Evolutionary conservation across 768 basidiomycete genomes (phyloP), one percentile per base, ranked within the genome.

Genomic region (Lentinula sp.): DNA sequence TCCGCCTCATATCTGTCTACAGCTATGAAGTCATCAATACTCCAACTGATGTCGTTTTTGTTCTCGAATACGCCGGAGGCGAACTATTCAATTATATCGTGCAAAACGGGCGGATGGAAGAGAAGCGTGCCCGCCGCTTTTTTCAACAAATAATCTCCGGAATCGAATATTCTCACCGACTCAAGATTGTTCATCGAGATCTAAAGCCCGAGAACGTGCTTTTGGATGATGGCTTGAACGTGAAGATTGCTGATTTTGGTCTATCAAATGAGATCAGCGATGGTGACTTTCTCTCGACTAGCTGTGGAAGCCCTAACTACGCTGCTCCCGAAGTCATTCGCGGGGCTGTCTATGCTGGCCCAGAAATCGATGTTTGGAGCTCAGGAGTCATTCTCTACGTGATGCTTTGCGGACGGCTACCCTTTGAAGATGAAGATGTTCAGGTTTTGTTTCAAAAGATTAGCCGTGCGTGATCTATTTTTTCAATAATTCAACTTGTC

Each of bases 181-280:
- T 96, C 71, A 95, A 95, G 77, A 98, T 99, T 71, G 96, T 98
- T 0, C 97, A 98, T 76, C 88, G 97, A 42, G 97, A 99, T 74
- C 80, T 99, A 52, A 99, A 99, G 73, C 97, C 97, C 0, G 97
- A 99, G 73, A 98, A 98, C 68, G 86, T 95, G 12, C 82, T 94
- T 15, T 81, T 93, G 6, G 91, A 93, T 73, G 88, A 90, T 57
- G 85, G 88, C 69, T 80, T 89, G 62, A 92, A 91, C 68, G 87
- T 98, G 75, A 99, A 99, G 76, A 98, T 99, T 64, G 95, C 94
- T n/a, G 97, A 99, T 78, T 99, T 98, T 71, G 97, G 97, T 2
- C 79, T 99, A 57, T 92, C 92, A 2, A 98, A 95, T 72, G 90
- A 95, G 70, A 95, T 98, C 77, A 88, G 87, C 68, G 96, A 98